Percentiles rank a stretch among this genome's conserved stretches.
Evolutionary conservation across 176 grass and related monocot genomes (phyloP).

Genomic region (Bonia amplexicaulis): DNA sequence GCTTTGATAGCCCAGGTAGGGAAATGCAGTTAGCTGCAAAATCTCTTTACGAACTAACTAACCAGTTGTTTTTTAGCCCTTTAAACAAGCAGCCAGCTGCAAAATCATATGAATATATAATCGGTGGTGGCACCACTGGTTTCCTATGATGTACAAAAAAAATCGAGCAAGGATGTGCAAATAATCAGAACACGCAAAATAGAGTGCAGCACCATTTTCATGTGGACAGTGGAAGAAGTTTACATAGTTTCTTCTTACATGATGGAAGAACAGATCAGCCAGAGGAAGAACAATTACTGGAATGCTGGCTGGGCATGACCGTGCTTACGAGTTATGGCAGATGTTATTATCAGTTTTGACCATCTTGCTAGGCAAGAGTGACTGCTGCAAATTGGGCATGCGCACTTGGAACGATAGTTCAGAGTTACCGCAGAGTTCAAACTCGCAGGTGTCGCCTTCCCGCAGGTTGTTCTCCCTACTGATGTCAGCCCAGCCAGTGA

Average conservation of each 20-base stretch:
- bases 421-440: conserved; percentile 27
- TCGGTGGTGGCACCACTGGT: too few relatives aligned
- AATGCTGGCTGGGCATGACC: not conserved
- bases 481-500: conserved; percentile 48
- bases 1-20: too few relatives aligned
- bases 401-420: conserved; percentile 22
- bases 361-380: not conserved
- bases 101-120: not conserved
- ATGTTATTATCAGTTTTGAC: not conserved
- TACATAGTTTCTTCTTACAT: not conserved
- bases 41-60: not conserved
- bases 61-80: not conserved
- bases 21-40: too few relatives aligned
- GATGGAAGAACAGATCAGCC: not conserved
- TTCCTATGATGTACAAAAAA: too few relatives aligned
- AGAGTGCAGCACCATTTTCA: too few relatives aligned
- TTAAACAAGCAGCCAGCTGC: not conserved
- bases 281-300: not conserved
- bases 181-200: too few relatives aligned
- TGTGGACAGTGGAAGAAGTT: not conserved
- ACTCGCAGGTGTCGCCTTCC: conserved; percentile 39
- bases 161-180: too few relatives aligned
- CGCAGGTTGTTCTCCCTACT: conserved; percentile 36
- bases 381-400: not conserved
- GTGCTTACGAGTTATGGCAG: not conserved